Evolutionary conservation across 2,329 filamentous ascomycete genomes (phyloP), one percentile per base, ranked within the genome.

Genomic region (Dactylellina parvicollis): DNA sequence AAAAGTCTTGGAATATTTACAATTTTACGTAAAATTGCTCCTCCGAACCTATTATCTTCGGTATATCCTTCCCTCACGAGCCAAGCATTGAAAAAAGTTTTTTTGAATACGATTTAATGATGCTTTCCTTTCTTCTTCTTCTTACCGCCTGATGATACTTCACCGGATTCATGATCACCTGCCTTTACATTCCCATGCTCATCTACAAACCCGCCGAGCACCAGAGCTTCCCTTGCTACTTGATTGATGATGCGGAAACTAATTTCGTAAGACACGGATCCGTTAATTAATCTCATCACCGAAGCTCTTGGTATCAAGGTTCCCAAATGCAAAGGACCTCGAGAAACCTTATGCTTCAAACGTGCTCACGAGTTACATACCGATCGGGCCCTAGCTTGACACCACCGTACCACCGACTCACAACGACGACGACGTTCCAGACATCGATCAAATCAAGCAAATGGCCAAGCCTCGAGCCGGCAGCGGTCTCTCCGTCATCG

Each of bases 351-450:
- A 50, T 9, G 10, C n/a, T 14, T n/a, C n/a, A n/a, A n/a, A n/a
- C n/a, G n/a, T n/a, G n/a, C n/a, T n/a, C n/a, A n/a, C 12, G 16
- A 38, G 34, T 56, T 50, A 74, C 46, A 32, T 46, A 71, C 75
- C 95, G 84, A 80, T 93, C 90, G 54, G 94, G 93, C 0, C 95
- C 95, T 47, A 99, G 82, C 77, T 92, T 90, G 67, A 96, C 86
- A 0, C 95, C 95, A 2, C 95, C 95, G 81, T 96, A 99, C 95
- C 95, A 99, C 75, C 95, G 84, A 38, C 91, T 92, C 26, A 99
- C 94, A 2, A 99, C 90, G 0, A 99, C 92, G 83, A 98, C 89
- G 14, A 90, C 89, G 80, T 96, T 87, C 92, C 93, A 97, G 9
- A 96, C 85, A 78, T 93, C 91, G 91, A 97, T 97, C 74, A 96